Evolutionary conservation across 2,329 filamentous ascomycete species (phyloP).

Genomic region (Phyllosticta citriasiana): DNA sequence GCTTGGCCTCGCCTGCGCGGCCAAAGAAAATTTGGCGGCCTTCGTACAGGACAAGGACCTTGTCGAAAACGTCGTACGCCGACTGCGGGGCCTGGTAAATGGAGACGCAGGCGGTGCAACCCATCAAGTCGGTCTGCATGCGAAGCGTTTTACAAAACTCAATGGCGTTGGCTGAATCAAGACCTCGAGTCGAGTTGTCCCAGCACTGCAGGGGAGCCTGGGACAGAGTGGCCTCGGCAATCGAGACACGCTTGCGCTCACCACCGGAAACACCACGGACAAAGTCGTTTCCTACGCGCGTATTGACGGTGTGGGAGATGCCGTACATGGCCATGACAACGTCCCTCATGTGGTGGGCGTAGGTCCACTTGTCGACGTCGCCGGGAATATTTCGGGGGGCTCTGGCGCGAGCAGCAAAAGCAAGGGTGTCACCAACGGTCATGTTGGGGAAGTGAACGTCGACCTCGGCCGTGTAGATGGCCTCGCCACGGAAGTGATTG

Average conservation of each 20-base stretch:
- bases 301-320: conserved; percentile 60
- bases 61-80: conserved; percentile 59
- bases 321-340: conserved; percentile 68
- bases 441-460: conserved; percentile 71
- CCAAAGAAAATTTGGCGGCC: conserved; percentile 64
- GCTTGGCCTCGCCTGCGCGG: conserved; percentile 46
- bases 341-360: conserved; percentile 53
- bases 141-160: conserved; percentile 59
- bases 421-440: conserved; percentile 65
- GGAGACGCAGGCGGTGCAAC: conserved; percentile 51
- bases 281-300: conserved; percentile 61
- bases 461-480: conserved; percentile 74
- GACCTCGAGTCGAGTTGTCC: conserved; percentile 62
- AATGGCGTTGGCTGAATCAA: conserved; percentile 60
- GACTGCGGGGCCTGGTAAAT: conserved; percentile 61
- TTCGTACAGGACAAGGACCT: conserved; percentile 53
- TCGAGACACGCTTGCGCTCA: conserved; percentile 65
- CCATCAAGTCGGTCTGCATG: conserved; percentile 51
- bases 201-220: conserved; percentile 52
- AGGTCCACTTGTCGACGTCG: conserved; percentile 44
- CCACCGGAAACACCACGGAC: conserved; percentile 61
- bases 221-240: conserved; percentile 61
- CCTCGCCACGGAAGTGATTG: conserved; percentile 65
- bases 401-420: conserved; percentile 62
- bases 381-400: conserved; percentile 50